Base-by-base conservation (phyloP, 208 protist species). In the Balamuthia mandrillaris region DNA sequence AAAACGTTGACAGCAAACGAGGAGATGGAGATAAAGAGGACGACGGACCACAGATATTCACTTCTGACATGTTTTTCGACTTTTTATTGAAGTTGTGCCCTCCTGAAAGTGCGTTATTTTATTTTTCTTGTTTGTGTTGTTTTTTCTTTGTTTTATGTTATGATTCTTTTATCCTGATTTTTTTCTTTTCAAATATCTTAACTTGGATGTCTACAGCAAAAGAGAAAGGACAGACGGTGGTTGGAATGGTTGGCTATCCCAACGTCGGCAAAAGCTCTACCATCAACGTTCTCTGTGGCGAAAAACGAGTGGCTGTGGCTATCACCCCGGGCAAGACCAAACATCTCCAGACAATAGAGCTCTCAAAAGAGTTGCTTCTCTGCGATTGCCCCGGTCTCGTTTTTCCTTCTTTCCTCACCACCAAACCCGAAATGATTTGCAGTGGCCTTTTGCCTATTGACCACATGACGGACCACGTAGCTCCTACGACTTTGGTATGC, bases 241-340 rank as follows among this genome's bases (percentile, higher is more conserved):
- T 98, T 1, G 97, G 97, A 44, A 89, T 99, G 37, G 96, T 99
- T 10, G 98, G 98, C 7, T 99, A 98, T 92, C 98, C 98, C 0
- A 99, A 99, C 89, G 98, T 99, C 37, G 98, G 98, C 75, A 99
- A 99, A 91, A 96, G 93, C 4, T 97, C 94, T 31, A 98, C 97
- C 0, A 97, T 99, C 86, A 99, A 99, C 92, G 96, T 95, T 0
- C 93, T 99, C 39, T 93, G 95, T 58, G 92, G 94, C 41, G 91
- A 87, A 33, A 99, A 99, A 91, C 95, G 95, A 79, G 97, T 98
- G 0, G 92, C 96, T 14, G 97, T 98, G 42, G 95, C 95, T 56
- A 91, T 96, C 42, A 98, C 97, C 2, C 98, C 98, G 0, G 98
- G 97, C 41, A 99, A 99, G 86, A 99, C 98, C 24, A 99, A 99